Conservation (phyloP, 2,329 filamentous ascomycete species). For the Helotiales sp. region DNA sequence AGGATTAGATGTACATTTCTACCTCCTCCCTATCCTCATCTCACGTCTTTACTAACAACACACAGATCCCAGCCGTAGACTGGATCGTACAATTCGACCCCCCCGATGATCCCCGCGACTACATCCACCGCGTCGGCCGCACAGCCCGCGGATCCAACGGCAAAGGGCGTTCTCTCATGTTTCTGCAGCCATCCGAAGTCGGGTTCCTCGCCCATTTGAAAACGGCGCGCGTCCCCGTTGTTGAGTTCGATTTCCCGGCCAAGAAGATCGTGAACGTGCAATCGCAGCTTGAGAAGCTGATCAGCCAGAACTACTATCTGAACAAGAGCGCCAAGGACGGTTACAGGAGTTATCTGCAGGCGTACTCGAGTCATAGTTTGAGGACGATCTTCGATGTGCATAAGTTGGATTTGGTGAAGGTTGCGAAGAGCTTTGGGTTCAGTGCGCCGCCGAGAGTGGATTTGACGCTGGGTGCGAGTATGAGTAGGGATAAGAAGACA, state of each 20-base stretch:
- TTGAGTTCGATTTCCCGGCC: constrained; percentile 93
- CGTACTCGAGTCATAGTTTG: constrained; percentile 86
- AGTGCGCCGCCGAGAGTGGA: constrained; percentile 77
- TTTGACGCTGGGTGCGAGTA: constrained; percentile 75
- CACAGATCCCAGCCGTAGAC: constrained; percentile 85
- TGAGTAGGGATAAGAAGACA: constrained; percentile 74
- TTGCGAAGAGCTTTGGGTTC: constrained; percentile 86
- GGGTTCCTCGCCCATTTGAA: constrained; percentile 92
- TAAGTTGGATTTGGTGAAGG: constrained; percentile 81
- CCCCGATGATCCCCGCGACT: constrained; percentile 86
- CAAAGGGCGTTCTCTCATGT: constrained; percentile 89
- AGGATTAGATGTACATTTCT: constrained; percentile 75
- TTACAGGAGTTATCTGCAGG: constrained; percentile 90
- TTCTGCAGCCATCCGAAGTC: constrained; percentile 89
- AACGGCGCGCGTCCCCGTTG: constrained; percentile 87
- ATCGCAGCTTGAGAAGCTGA: constrained; percentile 90
- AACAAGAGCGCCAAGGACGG: constrained; percentile 83
- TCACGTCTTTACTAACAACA: constrained; percentile 34
- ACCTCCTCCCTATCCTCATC: constrained; percentile 1
- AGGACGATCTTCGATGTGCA: constrained; percentile 85
- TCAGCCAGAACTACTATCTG: constrained; percentile 94
- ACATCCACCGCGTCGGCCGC: constrained; percentile 95
- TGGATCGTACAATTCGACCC: constrained; percentile 97
- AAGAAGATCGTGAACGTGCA: constrained; percentile 93
- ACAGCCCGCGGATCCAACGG: constrained; percentile 84